A percentile compares a stretch with the other conserved stretches of the same genome.
These are phyloP conservation scores for Pseudogymnoascus sp. DNA, from an alignment of 2,329 filamentous ascomycete genomes.

Conservation along the genomic window DNA sequence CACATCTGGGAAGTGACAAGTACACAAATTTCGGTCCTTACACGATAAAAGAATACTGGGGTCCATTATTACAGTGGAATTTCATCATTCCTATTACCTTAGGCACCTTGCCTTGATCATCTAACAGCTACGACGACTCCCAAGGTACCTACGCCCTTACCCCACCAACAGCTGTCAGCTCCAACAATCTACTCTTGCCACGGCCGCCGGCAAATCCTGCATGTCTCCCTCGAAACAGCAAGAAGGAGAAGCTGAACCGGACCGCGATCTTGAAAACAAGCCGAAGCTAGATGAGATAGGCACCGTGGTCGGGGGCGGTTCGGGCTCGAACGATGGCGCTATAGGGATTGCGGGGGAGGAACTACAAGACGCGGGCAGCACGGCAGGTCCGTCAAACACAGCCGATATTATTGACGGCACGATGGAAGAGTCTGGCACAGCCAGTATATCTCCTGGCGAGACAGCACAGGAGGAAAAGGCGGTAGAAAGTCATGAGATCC, in stretches of 20 bases:
- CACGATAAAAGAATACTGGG: neutral
- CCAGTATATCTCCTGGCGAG: conserved; percentile 2
- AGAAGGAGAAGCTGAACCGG: conserved; percentile 7
- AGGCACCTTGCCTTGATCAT: neutral
- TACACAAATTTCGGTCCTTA: neutral
- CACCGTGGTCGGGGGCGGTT: neutral
- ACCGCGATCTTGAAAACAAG: conserved; percentile 4
- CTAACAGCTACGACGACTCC: neutral
- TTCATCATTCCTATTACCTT: neutral
- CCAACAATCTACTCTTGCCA: neutral
- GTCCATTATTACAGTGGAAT: neutral
- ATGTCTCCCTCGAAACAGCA: conserved; percentile 8
- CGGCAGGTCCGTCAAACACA: conserved; percentile 4
- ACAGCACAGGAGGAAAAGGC: neutral
- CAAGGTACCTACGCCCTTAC: neutral
- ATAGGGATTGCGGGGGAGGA: neutral
- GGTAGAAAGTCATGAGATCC: neutral
- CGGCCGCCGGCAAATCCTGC: neutral
- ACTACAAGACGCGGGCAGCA: neutral
- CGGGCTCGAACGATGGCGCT: neutral
- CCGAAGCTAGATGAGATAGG: neutral
- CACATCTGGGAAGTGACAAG: conserved; percentile 1
- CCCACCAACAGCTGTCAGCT: conserved; percentile 1
- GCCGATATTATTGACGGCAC: neutral
- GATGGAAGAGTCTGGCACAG: neutral